These are phyloP conservation scores for Kwoniella botswanensis DNA, from an alignment of 768 basidiomycete species.

Conservation along the genomic window DNA sequence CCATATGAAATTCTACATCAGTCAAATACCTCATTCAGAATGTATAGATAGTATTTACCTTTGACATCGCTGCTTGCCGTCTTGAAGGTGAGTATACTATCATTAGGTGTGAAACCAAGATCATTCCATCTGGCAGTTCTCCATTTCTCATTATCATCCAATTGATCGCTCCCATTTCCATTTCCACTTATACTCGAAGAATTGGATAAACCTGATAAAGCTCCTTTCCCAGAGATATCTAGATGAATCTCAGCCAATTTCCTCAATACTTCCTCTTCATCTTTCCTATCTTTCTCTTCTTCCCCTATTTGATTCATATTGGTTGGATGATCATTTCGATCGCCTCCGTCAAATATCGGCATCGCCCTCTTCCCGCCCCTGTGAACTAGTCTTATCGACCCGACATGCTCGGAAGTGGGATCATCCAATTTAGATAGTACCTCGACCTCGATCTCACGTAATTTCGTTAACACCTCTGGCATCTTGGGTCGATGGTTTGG, in stretches of 20 bases:
- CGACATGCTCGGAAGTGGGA: conserved; percentile 71
- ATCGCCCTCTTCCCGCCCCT: conserved; percentile 63
- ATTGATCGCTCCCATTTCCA: background rate
- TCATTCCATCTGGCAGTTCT: conserved; percentile 58
- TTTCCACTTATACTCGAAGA: background rate
- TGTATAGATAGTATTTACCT: conserved; percentile 28
- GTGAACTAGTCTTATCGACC: conserved; percentile 82
- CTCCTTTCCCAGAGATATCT: conserved; percentile 41
- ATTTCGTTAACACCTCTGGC: conserved; percentile 74
- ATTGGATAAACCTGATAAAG: conserved; percentile 9
- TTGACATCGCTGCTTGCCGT: conserved; percentile 52
- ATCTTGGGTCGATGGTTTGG: conserved; percentile 76
- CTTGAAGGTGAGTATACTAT: conserved; percentile 41
- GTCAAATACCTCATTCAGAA: background rate
- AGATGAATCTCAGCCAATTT: conserved; percentile 41
- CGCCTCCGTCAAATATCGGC: conserved; percentile 39
- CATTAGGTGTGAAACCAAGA: conserved; percentile 8
- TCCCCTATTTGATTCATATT: conserved; percentile 5
- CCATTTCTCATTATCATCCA: conserved; percentile 45
- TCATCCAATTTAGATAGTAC: conserved; percentile 72
- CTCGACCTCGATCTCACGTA: conserved; percentile 81
- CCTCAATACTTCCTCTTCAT: conserved; percentile 49
- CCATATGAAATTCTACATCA: background rate
- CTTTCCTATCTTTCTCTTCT: conserved; percentile 37
- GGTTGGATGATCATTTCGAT: background rate